Evolutionary conservation across 305 asterid genomes (phyloP), one percentile per base, ranked within the genome.

Genomic region (Fraxinus velutina): DNA sequence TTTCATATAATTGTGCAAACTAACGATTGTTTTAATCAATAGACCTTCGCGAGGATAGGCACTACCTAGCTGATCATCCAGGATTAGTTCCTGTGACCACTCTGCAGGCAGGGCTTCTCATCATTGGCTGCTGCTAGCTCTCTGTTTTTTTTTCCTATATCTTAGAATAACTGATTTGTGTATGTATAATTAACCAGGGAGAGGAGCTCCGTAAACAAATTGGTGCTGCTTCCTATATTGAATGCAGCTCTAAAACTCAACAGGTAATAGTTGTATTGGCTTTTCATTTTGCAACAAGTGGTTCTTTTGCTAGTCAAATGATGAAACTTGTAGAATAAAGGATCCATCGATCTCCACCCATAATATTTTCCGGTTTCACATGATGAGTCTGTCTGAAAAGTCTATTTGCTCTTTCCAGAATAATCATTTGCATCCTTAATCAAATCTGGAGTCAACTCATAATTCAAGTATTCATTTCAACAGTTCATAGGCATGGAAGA

Each of bases 21-120:
- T 79, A 81, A 78, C 66, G 32, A 75, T 62, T 47, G 73, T 80
- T 83, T 79, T 73, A 47, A 73, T 39, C 44, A 44, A 84, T 83
- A 95, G 99, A 95, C 86, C 99, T 95, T 72, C 98, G 99, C 4
- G 98, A 92, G 88, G 97, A 95, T 83, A 93, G 91, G 85, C 96
- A 91, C 83, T 95, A 91, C 89, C 84, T 92, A 88, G 91, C 94
- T 50, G 96, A 93, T 87, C 99, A 95, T 89, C 99, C 99, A 33
- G 98, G 98, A 86, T 86, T 91, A 82, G 88, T 89, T 78, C 94
- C 97, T n/a, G 95, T 95, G 84, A 91, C 99, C 73, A 87, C 94
- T 80, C 88, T 88, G 24, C 98, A 92, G 97, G 99, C 92, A 70
- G 78, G 87, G 75, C 70, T 82, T 75, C 32, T 79, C 29, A 33